Percentiles rank a stretch among this genome's conserved stretches.
These are phyloP conservation scores for Suillus cothurnatus DNA, from an alignment of 768 basidiomycete genomes.

Conservation along the genomic window DNA sequence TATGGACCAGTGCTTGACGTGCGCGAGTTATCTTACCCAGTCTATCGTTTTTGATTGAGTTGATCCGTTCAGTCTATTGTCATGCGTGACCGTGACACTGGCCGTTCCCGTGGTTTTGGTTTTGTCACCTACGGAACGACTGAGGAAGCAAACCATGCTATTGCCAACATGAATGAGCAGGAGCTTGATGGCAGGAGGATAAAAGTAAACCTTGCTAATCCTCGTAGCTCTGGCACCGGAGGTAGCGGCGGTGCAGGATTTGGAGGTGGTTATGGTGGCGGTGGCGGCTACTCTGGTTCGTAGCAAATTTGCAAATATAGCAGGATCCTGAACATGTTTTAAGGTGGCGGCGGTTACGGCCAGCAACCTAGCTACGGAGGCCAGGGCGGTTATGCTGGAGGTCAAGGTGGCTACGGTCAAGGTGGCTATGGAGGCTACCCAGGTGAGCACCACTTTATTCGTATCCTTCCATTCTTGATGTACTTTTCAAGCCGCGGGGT, in stretches of 20 bases:
- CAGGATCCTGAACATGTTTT: conserved; percentile 19
- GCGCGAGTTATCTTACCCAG: conserved; percentile 50
- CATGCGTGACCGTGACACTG: conserved; percentile 98
- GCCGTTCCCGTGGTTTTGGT: conserved; percentile 95
- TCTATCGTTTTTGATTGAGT: conserved; percentile 31
- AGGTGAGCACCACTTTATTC: conserved; percentile 15
- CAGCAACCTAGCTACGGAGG: conserved; percentile 27
- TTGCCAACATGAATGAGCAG: conserved; percentile 77
- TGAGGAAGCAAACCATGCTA: conserved; percentile 78
- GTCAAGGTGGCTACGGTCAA: conserved; percentile 25
- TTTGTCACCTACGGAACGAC: conserved; percentile 78
- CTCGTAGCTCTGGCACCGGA: conserved; percentile 54
- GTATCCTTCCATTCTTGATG: conserved; percentile 16
- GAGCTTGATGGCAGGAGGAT: conserved; percentile 93
- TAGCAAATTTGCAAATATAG: conserved; percentile 3
- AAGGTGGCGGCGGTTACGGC: conserved; percentile 30
- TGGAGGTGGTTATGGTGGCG: conserved; percentile 34
- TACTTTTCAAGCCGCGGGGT: conserved; percentile 26
- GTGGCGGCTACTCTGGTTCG: conserved; percentile 35
- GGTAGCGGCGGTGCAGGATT: conserved; percentile 42
- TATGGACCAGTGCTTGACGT: conserved; percentile 92
- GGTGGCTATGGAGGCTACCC: conserved; percentile 31
- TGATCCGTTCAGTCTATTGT: conserved; percentile 76
- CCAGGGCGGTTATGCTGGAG: conserved; percentile 31
- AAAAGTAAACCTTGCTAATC: conserved; percentile 85